Percentiles rank a stretch among this genome's conserved stretches.
phyloP scores from a whole-genome alignment of 1,139 yeast genomes.

The Pichia sp. region DNA sequence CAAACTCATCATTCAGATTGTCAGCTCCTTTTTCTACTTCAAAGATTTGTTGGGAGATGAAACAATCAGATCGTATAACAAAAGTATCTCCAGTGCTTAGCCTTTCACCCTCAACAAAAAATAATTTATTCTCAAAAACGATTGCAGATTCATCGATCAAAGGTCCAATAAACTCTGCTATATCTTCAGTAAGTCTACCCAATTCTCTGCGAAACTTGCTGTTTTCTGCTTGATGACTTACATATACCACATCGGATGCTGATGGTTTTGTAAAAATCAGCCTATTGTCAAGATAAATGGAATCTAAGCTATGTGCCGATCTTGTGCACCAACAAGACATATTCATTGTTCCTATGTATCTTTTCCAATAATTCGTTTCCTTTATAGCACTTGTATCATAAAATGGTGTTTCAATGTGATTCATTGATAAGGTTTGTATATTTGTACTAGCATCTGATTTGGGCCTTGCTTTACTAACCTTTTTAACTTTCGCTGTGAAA shows the following conservation, averaged over 20 bases:
- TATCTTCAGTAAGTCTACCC: slow-evolving; percentile 72
- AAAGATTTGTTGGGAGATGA: slow-evolving; percentile 52
- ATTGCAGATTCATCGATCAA: slow-evolving; percentile 56
- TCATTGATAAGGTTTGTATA: too few species aligned
- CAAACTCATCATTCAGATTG: slow-evolving; percentile 9
- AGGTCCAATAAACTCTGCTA: slow-evolving; percentile 66
- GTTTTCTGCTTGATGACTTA: slow-evolving; percentile 19
- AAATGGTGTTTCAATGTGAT: background rate
- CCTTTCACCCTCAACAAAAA: slow-evolving; percentile 48
- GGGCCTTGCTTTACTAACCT: background rate
- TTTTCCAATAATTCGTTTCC: slow-evolving; percentile 17
- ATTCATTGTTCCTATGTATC: slow-evolving; percentile 64
- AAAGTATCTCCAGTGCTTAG: slow-evolving; percentile 61
- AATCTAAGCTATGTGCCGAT: slow-evolving; percentile 50
- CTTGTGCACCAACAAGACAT: slow-evolving; percentile 83
- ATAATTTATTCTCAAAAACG: slow-evolving; percentile 52
- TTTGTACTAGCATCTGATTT: too few species aligned
- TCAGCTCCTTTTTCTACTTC: slow-evolving; percentile 17
- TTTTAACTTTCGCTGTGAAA: background rate
- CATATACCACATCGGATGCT: slow-evolving; percentile 29
- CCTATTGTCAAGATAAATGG: slow-evolving; percentile 41
- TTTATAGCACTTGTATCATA: background rate
- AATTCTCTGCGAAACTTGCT: slow-evolving; percentile 45
- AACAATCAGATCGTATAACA: slow-evolving; percentile 27
- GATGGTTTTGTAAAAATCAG: slow-evolving; percentile 34